Conservation (phyloP, 73 alveolate species). For the Durusdinium trenchii region DNA sequence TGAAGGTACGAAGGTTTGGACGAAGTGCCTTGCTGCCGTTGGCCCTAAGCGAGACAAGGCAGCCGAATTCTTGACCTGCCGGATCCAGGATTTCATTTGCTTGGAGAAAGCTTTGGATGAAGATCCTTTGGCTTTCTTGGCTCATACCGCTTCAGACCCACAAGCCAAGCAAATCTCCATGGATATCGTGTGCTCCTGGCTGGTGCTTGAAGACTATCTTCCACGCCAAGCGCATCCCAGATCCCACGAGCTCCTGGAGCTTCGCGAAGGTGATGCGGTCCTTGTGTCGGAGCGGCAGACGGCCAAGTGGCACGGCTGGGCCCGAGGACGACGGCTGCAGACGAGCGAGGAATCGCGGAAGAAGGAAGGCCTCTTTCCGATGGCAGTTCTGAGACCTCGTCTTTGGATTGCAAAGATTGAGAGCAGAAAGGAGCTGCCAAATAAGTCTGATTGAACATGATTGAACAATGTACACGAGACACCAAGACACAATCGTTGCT, state of each 20-base stretch:
- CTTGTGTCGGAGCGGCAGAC: background rate
- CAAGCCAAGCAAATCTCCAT: background rate
- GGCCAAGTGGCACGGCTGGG: constrained; percentile 56
- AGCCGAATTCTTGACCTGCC: background rate
- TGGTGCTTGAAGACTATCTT: constrained; percentile 28
- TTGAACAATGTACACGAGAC: too few species aligned
- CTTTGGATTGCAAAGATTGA: constrained; percentile 47
- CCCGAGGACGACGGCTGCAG: background rate
- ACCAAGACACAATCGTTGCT: too few species aligned
- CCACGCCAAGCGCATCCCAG: background rate
- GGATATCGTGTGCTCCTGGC: constrained; percentile 48
- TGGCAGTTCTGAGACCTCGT: background rate
- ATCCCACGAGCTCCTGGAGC: background rate
- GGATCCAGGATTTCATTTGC: constrained; percentile 15
- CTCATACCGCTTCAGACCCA: background rate
- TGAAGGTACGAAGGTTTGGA: constrained; percentile 25
- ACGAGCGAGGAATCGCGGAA: background rate
- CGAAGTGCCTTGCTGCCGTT: background rate
- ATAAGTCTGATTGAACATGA: too few species aligned
- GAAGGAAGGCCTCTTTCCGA: background rate
- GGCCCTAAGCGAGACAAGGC: background rate
- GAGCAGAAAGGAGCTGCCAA: too few species aligned
- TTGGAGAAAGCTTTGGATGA: background rate
- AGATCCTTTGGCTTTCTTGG: background rate
- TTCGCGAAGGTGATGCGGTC: constrained; percentile 1